Percentiles rank a stretch among this genome's conserved stretches.
Conservation (phyloP, 352 stramenopile genomes). For the Achlya hypogyna region DNA sequence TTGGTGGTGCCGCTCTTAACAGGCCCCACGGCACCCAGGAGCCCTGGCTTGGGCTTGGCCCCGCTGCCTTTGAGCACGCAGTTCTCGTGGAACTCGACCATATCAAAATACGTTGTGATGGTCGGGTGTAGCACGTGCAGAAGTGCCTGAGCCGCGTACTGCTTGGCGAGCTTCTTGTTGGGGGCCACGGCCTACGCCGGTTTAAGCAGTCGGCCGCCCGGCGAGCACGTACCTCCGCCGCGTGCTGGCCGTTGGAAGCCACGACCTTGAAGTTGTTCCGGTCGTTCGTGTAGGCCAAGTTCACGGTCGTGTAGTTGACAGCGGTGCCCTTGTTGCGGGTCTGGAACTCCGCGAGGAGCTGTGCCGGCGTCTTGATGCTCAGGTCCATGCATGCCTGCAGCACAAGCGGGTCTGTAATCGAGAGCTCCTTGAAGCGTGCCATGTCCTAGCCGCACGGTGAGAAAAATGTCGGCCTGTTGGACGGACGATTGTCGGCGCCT, state of each 20-base stretch:
- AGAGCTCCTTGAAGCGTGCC: conserved; percentile 59
- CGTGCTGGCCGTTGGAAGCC: conserved; percentile 49
- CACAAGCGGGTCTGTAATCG: conserved; percentile 49
- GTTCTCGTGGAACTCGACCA: conserved; percentile 7
- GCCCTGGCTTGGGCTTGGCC: background rate
- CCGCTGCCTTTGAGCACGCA: background rate
- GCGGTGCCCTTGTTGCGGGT: conserved; percentile 68
- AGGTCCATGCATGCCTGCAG: conserved; percentile 69
- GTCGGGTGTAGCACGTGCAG: conserved; percentile 43
- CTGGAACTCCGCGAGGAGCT: conserved; percentile 82
- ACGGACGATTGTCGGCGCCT: conserved; percentile 14
- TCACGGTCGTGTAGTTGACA: conserved; percentile 73
- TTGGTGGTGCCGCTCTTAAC: too few relatives aligned
- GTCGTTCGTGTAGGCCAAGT: conserved; percentile 38
- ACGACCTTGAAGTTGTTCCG: conserved; percentile 65
- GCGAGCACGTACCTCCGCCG: conserved; percentile 42
- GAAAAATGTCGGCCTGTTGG: background rate
- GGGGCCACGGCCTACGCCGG: conserved; percentile 44
- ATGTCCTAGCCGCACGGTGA: conserved; percentile 27
- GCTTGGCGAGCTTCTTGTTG: conserved; percentile 77
- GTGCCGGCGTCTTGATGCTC: conserved; percentile 68
- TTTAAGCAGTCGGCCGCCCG: background rate
- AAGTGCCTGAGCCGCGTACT: conserved; percentile 61
- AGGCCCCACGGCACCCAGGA: too few relatives aligned
- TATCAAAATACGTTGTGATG: background rate